A percentile compares a stretch with the other conserved stretches of the same genome.
phyloP scores from a whole-genome alignment of 805 yeast genomes.

The Hanseniaspora valbyensis region DNA sequence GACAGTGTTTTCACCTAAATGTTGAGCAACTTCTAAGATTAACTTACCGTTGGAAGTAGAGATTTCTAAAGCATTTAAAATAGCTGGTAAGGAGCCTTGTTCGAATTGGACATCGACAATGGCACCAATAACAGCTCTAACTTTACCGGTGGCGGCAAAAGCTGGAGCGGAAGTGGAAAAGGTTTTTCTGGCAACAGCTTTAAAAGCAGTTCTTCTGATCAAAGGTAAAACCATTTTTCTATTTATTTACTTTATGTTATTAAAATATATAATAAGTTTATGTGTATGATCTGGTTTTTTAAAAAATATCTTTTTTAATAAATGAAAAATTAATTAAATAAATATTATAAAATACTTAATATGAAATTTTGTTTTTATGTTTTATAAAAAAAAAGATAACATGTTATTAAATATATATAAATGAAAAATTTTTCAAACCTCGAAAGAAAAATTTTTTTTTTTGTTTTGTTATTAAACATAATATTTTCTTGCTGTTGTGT shows the following conservation, averaged over 20 bases:
- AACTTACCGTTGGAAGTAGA: constrained; percentile 67
- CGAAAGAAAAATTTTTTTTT: background rate
- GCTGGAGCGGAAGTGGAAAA: constrained; percentile 31
- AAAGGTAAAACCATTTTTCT: constrained; percentile 39
- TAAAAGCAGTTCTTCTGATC: constrained; percentile 59
- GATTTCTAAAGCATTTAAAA: constrained; percentile 90
- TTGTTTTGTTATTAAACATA: too few species aligned
- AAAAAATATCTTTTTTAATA: background rate
- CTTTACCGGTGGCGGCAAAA: constrained; percentile 68
- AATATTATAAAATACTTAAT: too few species aligned
- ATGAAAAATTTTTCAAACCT: background rate
- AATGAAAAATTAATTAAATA: background rate
- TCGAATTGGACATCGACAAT: constrained; percentile 98
- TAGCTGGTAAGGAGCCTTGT: constrained; percentile 93
- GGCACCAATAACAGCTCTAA: constrained; percentile 98
- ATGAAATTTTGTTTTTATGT: too few species aligned
- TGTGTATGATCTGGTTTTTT: constrained; percentile 4
- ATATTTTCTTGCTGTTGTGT: background rate
- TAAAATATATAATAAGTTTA: constrained; percentile 6
- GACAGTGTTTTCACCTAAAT: constrained; percentile 98
- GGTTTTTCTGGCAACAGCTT: constrained; percentile 72
- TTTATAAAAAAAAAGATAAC: background rate
- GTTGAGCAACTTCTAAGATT: constrained; percentile 97
- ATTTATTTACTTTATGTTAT: constrained; percentile 16
- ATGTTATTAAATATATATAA: background rate